Base-by-base conservation (phyloP, 257 asterid genomes). In the Avicennia marina region DNA sequence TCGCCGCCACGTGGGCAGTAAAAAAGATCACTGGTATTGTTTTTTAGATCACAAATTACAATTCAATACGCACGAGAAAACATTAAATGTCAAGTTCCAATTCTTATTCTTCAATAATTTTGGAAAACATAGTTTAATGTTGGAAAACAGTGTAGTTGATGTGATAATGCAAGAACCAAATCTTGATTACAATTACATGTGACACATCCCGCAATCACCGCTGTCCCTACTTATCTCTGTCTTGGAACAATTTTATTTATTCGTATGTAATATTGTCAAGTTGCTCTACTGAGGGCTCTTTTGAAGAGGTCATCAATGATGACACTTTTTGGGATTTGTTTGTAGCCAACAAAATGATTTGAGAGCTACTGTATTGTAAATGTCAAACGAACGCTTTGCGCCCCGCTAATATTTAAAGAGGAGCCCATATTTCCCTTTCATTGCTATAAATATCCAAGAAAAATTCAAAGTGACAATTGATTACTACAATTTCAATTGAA, bases 271-370 rank as follows among this genome's bases (percentile, higher is more conserved):
- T 27, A 4, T 7, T 45, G 52, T 19, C 48, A 58, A 70, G 67
- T 71, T 60, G 69, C 27, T 65, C 36, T 51, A 55, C 52, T 55
- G 11, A 54, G 55, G 44, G 52, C 52, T 53, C 2, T 11, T 53
- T 50, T 53, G 58, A 59, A 60, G 58, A 66, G 31, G 65, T 49
- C 69, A 55, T 36, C 43, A 15, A 66, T 72, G 53, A 61, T 66
- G 54, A 26, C 48, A 48, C n/a, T 60, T 27, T 65, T 52, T 19
- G 17, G 9, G 45, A 22, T 43, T 41, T 33, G n/a, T 63, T 43
- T 33, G 16, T 40, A 31, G 44, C 56, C 72, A 66, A 47, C 72
- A n/a, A n/a, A n/a, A n/a, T n/a, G n/a, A n/a, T n/a, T n/a, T n/a
- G n/a, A n/a, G n/a, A n/a, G n/a, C n/a, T n/a, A n/a, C n/a, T n/a